These are phyloP conservation scores for Lentinula sp. DNA, from an alignment of 768 basidiomycete genomes.

Conservation along the genomic window DNA sequence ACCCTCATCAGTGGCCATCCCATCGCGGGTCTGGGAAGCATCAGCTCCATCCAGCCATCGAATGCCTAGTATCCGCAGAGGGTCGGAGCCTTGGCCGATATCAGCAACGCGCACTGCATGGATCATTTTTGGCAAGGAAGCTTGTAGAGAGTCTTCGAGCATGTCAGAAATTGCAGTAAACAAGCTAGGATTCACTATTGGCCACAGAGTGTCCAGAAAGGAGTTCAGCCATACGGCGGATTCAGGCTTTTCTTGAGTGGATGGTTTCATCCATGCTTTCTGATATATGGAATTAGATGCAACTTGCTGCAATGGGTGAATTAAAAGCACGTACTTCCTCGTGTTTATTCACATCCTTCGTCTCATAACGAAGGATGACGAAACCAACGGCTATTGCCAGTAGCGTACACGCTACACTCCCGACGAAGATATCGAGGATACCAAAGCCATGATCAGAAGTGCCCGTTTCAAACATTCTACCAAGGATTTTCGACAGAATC, in stretches of 20 bases:
- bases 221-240: slow-evolving; percentile 58
- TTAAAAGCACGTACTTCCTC: not conserved
- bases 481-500: slow-evolving; percentile 3
- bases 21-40: not conserved
- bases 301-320: no score
- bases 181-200: slow-evolving; percentile 65
- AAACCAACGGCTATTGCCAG: not conserved
- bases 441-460: not conserved
- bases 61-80: slow-evolving; percentile 64
- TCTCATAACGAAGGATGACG: not conserved
- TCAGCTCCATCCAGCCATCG: slow-evolving; percentile 36
- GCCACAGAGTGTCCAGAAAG: slow-evolving; percentile 60
- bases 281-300: slow-evolving; percentile 4
- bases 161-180: slow-evolving; percentile 55
- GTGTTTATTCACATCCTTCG: not conserved
- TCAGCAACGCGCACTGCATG: slow-evolving; percentile 67
- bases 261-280: not conserved
- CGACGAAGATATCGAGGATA: not conserved
- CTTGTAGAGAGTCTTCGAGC: slow-evolving; percentile 53
- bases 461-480: not conserved
- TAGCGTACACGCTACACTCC: not conserved
- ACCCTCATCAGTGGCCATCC: slow-evolving; percentile 14
- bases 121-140: slow-evolving; percentile 42
- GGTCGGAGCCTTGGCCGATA: slow-evolving; percentile 61
- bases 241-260: slow-evolving; percentile 21